A percentile compares a stretch with the other conserved stretches of the same genome.
Evolutionary conservation across 2,329 filamentous ascomycete genomes (phyloP).

Genomic region (Cyphellophora europaea): DNA sequence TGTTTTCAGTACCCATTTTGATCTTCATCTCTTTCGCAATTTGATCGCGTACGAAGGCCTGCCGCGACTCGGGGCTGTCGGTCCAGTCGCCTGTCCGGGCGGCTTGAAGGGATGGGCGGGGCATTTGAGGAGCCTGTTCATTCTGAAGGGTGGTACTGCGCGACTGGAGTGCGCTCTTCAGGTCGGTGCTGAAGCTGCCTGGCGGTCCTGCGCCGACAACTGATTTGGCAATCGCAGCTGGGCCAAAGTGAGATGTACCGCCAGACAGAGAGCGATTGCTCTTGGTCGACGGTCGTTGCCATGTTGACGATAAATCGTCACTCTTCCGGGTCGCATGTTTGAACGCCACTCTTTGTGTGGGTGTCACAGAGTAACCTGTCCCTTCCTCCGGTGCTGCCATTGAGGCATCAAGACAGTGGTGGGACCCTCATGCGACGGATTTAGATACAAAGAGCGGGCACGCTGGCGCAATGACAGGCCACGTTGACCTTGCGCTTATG

Average conservation of each 20-base stretch:
- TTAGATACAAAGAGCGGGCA: neutral
- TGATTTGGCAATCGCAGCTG: constrained; percentile 57
- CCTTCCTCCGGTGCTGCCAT: constrained; percentile 19
- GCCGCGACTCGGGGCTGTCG: constrained; percentile 58
- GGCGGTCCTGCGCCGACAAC: constrained; percentile 44
- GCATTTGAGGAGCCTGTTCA: constrained; percentile 42
- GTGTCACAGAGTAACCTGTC: constrained; percentile 22
- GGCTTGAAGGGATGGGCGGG: constrained; percentile 29
- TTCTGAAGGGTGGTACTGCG: constrained; percentile 46
- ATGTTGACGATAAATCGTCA: constrained; percentile 30
- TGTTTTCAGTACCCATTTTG: constrained; percentile 93
- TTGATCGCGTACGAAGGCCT: constrained; percentile 68
- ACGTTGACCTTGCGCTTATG: too few species aligned
- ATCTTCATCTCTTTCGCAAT: constrained; percentile 97
- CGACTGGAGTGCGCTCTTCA: constrained; percentile 60
- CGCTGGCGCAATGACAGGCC: too few species aligned
- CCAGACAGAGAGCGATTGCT: constrained; percentile 49
- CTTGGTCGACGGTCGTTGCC: constrained; percentile 25
- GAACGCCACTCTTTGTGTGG: constrained; percentile 20
- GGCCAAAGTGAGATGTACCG: constrained; percentile 52
- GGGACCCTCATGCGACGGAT: neutral
- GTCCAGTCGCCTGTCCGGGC: constrained; percentile 47
- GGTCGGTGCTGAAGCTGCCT: constrained; percentile 82
- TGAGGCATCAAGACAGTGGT: constrained; percentile 13
- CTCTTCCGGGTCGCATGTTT: constrained; percentile 17